phyloP scores from a whole-genome alignment of 768 basidiomycete species.

The Daedaleopsis sinensis region DNA sequence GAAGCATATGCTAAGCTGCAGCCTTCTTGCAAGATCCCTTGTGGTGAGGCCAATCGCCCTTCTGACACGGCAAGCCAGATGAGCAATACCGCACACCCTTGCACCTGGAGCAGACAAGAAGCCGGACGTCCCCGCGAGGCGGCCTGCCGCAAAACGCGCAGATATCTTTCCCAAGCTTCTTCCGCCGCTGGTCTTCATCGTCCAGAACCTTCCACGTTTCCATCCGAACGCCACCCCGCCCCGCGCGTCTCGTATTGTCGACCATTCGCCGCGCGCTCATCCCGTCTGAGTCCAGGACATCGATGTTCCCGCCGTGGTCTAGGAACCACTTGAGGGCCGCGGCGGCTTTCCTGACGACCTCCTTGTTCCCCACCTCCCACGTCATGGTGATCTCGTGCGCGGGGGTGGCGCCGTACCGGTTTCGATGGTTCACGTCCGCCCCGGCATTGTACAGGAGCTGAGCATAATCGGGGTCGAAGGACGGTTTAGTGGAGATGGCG shows the following conservation, averaged over 20 bases:
- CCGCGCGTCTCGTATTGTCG: not conserved
- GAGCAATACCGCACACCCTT: conserved; percentile 40
- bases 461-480: conserved; percentile 44
- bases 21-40: conserved; percentile 38
- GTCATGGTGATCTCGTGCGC: conserved; percentile 43
- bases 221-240: conserved; percentile 4
- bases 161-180: conserved; percentile 26
- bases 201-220: conserved; percentile 24
- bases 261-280: conserved; percentile 32
- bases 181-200: conserved; percentile 38
- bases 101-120: conserved; percentile 39
- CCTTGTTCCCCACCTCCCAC: conserved; percentile 25
- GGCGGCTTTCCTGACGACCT: conserved; percentile 27
- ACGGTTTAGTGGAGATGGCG: conserved; percentile 44
- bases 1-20: not conserved
- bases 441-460: conserved; percentile 46
- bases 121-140: conserved; percentile 21
- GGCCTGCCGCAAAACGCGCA: conserved; percentile 41
- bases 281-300: conserved; percentile 41
- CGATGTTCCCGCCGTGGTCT: conserved; percentile 43
- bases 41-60: conserved; percentile 43
- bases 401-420: conserved; percentile 43
- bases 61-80: conserved; percentile 37
- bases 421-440: conserved; percentile 43
- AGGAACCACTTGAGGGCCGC: conserved; percentile 43